phyloP scores from a whole-genome alignment of 2,329 filamentous ascomycete genomes.

The Xylariaceae sp. region DNA sequence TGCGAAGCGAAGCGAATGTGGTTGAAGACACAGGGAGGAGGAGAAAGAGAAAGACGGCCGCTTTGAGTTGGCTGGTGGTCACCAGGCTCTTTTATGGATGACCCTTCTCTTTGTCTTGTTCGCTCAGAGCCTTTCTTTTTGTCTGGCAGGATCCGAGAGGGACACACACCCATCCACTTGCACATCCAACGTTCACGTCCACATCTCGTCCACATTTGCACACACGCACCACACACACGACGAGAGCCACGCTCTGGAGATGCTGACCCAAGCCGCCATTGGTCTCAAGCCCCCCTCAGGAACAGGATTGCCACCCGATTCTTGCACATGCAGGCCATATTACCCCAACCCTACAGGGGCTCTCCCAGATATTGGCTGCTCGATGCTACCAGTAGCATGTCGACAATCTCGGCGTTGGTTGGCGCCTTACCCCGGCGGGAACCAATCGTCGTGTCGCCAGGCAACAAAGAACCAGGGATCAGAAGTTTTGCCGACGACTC shows the following conservation, averaged over 20 bases:
- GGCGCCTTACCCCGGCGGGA: neutral
- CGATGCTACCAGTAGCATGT: neutral
- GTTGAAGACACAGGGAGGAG: constrained; percentile 4
- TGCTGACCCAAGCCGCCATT: neutral
- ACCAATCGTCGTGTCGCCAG: neutral
- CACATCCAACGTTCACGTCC: no score
- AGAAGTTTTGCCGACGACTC: neutral
- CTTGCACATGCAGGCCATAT: neutral
- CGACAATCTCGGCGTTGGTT: neutral
- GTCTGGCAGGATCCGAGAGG: neutral
- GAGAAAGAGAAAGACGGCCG: neutral
- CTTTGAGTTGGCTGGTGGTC: neutral
- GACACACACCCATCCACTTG: neutral
- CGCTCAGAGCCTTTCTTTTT: neutral
- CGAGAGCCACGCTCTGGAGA: neutral
- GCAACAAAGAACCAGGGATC: neutral
- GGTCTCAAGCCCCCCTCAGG: neutral
- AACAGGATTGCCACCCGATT: neutral
- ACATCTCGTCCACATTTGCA: neutral
- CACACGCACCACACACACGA: no score
- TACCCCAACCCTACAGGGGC: neutral
- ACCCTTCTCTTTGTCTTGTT: neutral
- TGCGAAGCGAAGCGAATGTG: constrained; percentile 9
- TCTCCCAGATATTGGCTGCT: neutral
- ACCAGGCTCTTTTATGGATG: constrained; percentile 10